Evolutionary conservation across 106 monocot genomes (phyloP), one percentile per base, ranked within the genome.

Genomic region (Dendrobium huoshanense): DNA sequence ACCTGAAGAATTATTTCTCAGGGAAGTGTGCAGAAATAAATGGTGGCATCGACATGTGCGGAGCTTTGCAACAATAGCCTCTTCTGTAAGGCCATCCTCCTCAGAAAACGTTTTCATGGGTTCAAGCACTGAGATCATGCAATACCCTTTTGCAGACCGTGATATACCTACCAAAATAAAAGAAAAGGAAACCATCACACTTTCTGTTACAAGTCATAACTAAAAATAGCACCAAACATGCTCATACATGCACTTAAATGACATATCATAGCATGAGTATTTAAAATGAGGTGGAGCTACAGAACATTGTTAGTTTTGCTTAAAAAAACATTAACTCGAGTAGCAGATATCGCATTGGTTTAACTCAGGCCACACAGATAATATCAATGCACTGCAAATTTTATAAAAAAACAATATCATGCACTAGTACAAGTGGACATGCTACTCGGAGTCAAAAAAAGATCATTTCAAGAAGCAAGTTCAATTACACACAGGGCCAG

Each of bases 71-170:
- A 99, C 95, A 75, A 99, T 64, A 78, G 95, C 98, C 77, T 99
- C 98, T 82, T 99, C 98, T 47, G 98, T 99, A 78, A 99, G 88
- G 47, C 95, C 89, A 85, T 99, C 98, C 80, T 93, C 95, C 55
- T 67, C 74, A 56, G 89, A 91, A 89, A 79, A 99, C 10, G 92
- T 99, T 83, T 99, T 99, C 95, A 99, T 93, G 19, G 95, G 93
- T 82, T 99, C 98, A 8, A 99, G 78, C 59, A 90, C 91, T 47
- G 92, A 93, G 67, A 99, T 82, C 84, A 99, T 85, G 81, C 95
- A 93, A 86, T 99, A 99, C 3, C 98, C 98, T 90, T 93, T 99
- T 55, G 91, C 98, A 84, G 95, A 99, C 37, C 82, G 85, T 83
- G 95, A 99, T 31, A 99, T 93, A 75, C 98, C 98, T 97, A 72